A percentile compares a stretch with the other conserved stretches of the same genome.
Conservation (phyloP, 2,329 filamentous ascomycete species). For the Domatiomyces catenatus region DNA sequence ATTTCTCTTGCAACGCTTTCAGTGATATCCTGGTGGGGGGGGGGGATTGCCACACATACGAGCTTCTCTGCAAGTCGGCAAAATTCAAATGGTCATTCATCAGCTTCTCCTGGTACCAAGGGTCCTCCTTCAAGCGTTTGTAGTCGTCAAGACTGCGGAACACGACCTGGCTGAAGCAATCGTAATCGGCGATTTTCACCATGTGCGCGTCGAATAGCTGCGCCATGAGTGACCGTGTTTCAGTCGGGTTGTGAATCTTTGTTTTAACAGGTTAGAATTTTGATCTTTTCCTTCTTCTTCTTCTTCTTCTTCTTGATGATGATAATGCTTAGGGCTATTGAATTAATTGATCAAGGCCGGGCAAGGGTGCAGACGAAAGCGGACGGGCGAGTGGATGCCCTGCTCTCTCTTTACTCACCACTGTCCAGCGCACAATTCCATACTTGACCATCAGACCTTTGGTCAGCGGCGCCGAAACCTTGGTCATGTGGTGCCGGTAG, state of each 20-base stretch:
- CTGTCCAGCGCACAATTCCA: slow-evolving; percentile 19
- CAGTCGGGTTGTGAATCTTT: slow-evolving; percentile 18
- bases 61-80: slow-evolving; percentile 14
- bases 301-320: no score
- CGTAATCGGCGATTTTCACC: slow-evolving; percentile 19
- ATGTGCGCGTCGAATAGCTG: slow-evolving; percentile 18
- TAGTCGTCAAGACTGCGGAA: slow-evolving; percentile 21
- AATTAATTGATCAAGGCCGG: no score
- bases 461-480: slow-evolving; percentile 18
- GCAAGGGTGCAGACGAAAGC: no score
- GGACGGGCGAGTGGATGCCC: no score
- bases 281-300: no score
- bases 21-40: no score
- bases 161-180: slow-evolving; percentile 21
- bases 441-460: slow-evolving; percentile 21
- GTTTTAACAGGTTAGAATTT: no score
- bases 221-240: slow-evolving; percentile 16
- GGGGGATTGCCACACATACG: no score
- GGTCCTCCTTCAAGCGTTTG: slow-evolving; percentile 20
- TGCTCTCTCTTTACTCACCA: no score
- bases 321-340: no score
- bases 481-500: slow-evolving; percentile 1
- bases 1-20: slow-evolving; percentile 1
- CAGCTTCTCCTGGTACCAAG: slow-evolving; percentile 18
- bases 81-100: slow-evolving; percentile 22